Conservation (phyloP, 306 rosid genomes). For the Aeschynomene evenia region DNA sequence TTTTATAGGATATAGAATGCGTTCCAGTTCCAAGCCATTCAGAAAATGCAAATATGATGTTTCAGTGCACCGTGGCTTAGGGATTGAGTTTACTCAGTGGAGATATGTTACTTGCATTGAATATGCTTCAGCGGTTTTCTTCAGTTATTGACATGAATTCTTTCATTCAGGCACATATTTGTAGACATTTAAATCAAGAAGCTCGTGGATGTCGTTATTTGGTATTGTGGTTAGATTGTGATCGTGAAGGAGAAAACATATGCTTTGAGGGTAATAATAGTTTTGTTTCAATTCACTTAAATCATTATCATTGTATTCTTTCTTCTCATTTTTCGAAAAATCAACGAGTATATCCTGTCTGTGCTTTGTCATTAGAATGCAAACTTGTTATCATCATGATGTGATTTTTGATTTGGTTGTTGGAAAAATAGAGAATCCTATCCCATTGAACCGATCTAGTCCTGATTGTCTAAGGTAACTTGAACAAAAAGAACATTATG, state of each 20-base stretch:
- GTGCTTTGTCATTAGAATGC: slow-evolving; percentile 6
- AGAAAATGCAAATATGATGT: too few relatives aligned
- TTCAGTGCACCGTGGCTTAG: too few relatives aligned
- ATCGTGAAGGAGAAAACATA: slow-evolving; percentile 97
- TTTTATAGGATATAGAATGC: too few relatives aligned
- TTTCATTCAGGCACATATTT: slow-evolving; percentile 74
- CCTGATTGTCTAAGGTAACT: not conserved
- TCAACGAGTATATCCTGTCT: not conserved
- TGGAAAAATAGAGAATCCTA: slow-evolving; percentile 5
- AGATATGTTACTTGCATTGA: slow-evolving; percentile 18
- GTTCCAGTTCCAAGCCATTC: too few relatives aligned
- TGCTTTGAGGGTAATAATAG: slow-evolving; percentile 81
- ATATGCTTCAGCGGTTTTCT: slow-evolving; percentile 19
- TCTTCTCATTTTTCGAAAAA: slow-evolving; percentile 21
- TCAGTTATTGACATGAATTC: slow-evolving; percentile 26
- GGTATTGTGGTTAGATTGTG: slow-evolving; percentile 97
- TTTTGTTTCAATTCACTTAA: slow-evolving; percentile 6
- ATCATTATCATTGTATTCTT: slow-evolving; percentile 3
- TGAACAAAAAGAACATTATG: not conserved
- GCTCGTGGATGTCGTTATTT: slow-evolving; percentile 80
- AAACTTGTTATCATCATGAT: slow-evolving; percentile 21
- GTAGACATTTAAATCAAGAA: slow-evolving; percentile 86
- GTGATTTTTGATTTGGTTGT: slow-evolving; percentile 17
- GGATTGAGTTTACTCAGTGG: not conserved
- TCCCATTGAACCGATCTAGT: slow-evolving; percentile 8